Evolutionary conservation across 164 flowering plant genomes (phyloP), one percentile per base, ranked within the genome.

Genomic region (Stephania japonica): DNA sequence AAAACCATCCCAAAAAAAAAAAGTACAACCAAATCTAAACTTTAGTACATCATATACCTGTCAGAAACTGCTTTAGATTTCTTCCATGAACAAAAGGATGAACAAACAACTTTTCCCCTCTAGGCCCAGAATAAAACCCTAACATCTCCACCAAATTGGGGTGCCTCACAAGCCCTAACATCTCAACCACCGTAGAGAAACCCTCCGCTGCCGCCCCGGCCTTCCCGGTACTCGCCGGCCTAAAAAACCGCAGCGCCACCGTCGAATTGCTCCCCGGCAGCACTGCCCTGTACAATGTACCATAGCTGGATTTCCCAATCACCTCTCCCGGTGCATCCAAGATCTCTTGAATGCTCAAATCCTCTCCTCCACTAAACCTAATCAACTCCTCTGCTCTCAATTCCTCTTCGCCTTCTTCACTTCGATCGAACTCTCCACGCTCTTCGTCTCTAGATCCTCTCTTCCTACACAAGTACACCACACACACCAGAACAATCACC

Each of bases 291-390:
- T 95, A 95, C 76, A 95, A 68, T 0, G 99, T 95, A n/a, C 99
- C 99, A 73, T 87, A 89, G 62, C 87, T 83, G 5, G 97, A 93
- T 76, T 91, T 95, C 63, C 99, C 98, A 1, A 93, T 90, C 24
- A 95, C 99, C 72, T 95, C 97, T 5, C 99, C 99, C 0, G 97
- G 94, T 38, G 99, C 97, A 66, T 95, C 99, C 53, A 95, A 77
- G 13, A 95, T 91, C 71, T 93, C 99, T 62, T 72, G 68, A 1
- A 88, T 81, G 4, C 86, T 86, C 0, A 93, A 84, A 74, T 83
- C 88, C 72, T 89, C 88, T 0, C 93, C 95, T 2, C 90, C 97
- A 12, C 76, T 71, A 76, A 91, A 93, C 49, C 74, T 80, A 14
- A 90, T 71, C 85, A 91, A 77, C 25, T 87, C 87, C 79, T 88